phyloP scores from a whole-genome alignment of 2,329 filamentous ascomycete species.

The Chaetomiaceae sp. region DNA sequence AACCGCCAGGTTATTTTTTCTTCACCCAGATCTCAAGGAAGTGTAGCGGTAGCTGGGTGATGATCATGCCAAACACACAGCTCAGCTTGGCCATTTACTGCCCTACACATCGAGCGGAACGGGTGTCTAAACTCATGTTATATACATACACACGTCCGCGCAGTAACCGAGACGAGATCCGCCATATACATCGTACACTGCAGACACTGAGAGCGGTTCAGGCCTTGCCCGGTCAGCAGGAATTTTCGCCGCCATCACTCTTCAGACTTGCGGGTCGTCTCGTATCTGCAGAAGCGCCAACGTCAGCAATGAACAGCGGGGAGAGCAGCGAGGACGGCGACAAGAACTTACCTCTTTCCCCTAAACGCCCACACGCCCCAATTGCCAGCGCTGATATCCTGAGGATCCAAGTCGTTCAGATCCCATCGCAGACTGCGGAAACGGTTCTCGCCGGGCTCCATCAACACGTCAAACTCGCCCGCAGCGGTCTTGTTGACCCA shows the following conservation, averaged over 20 bases:
- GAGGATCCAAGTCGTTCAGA: conserved; percentile 88
- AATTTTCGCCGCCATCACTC: conserved; percentile 16
- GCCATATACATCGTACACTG: no score
- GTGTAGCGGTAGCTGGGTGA: no score
- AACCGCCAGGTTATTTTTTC: no score
- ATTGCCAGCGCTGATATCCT: conserved; percentile 91
- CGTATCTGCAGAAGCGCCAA: conserved; percentile 42
- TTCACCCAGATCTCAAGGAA: no score
- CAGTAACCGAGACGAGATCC: background rate
- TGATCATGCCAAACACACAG: no score
- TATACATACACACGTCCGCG: no score
- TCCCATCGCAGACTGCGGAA: conserved; percentile 97
- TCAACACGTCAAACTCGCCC: conserved; percentile 85
- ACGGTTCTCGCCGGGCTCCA: conserved; percentile 87
- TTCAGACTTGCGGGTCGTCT: conserved; percentile 49
- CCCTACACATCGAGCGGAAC: no score
- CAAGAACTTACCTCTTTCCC: conserved; percentile 73
- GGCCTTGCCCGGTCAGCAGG: conserved; percentile 23
- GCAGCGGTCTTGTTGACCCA: conserved; percentile 81
- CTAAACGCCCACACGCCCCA: conserved; percentile 97
- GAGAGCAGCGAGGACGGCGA: background rate
- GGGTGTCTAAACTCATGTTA: no score
- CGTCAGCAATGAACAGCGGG: conserved; percentile 30
- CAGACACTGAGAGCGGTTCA: no score
- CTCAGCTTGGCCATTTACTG: no score